phyloP scores from a whole-genome alignment of 2,329 filamentous ascomycete genomes.

The Aspergillus clavatus region DNA sequence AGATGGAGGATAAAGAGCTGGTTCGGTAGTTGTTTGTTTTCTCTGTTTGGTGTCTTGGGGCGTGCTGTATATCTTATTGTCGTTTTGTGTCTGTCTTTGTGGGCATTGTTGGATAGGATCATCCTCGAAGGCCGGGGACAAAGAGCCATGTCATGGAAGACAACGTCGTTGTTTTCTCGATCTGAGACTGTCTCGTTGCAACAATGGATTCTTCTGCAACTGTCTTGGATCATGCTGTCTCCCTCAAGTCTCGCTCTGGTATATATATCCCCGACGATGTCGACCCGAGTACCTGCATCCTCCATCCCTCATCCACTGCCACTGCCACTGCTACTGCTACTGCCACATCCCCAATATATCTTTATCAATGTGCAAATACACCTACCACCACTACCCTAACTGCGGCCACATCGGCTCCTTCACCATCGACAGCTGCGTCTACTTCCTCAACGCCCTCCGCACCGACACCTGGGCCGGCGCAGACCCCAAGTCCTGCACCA shows the following conservation, averaged over 20 bases:
- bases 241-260: neutral
- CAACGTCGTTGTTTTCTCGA: neutral
- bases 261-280: neutral
- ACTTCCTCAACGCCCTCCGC: conserved; percentile 19
- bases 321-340: too few species aligned
- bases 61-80: too few species aligned
- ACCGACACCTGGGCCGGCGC: neutral
- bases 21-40: neutral
- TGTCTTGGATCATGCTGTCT: neutral
- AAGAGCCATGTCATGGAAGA: neutral
- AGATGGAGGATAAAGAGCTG: neutral
- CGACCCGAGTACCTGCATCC: neutral
- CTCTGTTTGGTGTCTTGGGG: neutral
- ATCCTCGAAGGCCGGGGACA: neutral
- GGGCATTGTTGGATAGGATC: neutral
- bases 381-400: conserved; percentile 23
- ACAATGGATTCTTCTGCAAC: neutral
- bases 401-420: conserved; percentile 28
- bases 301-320: neutral
- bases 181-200: neutral
- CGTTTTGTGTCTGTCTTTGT: too few species aligned
- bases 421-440: conserved; percentile 20
- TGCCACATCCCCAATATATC: too few species aligned
- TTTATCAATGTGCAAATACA: conserved; percentile 23
- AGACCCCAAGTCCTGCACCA: conserved; percentile 2